Conservation (phyloP, 2,329 filamentous ascomycete species). For the Blumeria hordei region DNA sequence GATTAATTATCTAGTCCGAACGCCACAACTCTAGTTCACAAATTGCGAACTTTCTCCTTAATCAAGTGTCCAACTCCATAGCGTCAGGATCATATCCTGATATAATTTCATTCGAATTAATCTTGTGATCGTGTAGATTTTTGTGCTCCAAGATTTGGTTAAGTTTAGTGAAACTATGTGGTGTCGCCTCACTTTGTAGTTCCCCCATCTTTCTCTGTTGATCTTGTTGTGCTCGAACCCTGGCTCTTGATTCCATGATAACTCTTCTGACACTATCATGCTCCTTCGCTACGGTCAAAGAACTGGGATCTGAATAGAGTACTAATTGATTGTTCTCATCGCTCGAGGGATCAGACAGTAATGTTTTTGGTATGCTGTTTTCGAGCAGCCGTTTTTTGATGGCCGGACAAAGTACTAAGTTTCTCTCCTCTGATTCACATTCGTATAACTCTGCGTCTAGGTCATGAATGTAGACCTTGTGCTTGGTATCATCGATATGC, state of each 20-base stretch:
- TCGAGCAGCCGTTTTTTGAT: slow-evolving; percentile 58
- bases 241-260: slow-evolving; percentile 53
- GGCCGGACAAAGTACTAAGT: slow-evolving; percentile 59
- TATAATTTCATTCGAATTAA: no score
- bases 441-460: slow-evolving; percentile 69
- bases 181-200: no score
- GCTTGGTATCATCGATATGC: slow-evolving; percentile 61
- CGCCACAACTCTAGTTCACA: no score
- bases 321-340: slow-evolving; percentile 42
- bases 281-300: slow-evolving; percentile 49
- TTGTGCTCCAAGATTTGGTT: no score
- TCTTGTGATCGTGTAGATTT: no score
- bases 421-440: slow-evolving; percentile 31
- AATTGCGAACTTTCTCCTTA: no score
- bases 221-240: slow-evolving; percentile 38
- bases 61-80: no score
- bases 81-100: no score
- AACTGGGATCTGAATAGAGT: slow-evolving; percentile 58
- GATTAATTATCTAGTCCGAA: no score
- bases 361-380: slow-evolving; percentile 35
- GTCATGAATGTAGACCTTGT: slow-evolving; percentile 79
- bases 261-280: slow-evolving; percentile 59
- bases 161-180: no score
- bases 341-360: slow-evolving; percentile 29
- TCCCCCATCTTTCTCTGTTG: slow-evolving; percentile 17